Conservation (phyloP, 2,329 filamentous ascomycete genomes). For the Epichloe gansuensis region DNA sequence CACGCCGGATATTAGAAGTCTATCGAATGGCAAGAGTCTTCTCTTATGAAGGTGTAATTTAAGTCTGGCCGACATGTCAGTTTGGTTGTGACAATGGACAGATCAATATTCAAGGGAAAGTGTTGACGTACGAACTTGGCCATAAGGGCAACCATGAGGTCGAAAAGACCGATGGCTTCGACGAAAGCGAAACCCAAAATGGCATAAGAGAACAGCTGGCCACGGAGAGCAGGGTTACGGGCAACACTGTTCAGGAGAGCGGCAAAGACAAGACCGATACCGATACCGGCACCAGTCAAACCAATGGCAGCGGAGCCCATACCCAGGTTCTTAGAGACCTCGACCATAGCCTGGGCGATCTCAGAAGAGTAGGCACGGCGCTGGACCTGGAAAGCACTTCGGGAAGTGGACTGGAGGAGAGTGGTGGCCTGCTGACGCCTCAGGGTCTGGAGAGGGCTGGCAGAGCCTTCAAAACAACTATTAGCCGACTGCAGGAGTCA, state of each 20-base stretch:
- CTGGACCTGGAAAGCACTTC: constrained; percentile 50
- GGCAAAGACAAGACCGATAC: constrained; percentile 91
- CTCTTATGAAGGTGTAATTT: constrained; percentile 22
- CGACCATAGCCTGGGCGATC: constrained; percentile 78
- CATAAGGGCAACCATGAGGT: constrained; percentile 87
- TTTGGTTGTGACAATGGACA: not conserved
- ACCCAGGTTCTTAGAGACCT: constrained; percentile 83
- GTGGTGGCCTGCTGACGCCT: constrained; percentile 60
- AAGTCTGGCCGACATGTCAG: constrained; percentile 19
- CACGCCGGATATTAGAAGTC: constrained; percentile 20
- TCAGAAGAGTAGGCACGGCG: constrained; percentile 75
- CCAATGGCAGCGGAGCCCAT: constrained; percentile 84
- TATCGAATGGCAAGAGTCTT: constrained; percentile 24
- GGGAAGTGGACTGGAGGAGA: constrained; percentile 53
- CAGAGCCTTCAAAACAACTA: constrained; percentile 31
- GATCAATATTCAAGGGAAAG: not conserved
- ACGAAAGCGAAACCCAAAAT: constrained; percentile 94
- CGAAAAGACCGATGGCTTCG: constrained; percentile 82
- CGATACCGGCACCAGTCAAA: constrained; percentile 85
- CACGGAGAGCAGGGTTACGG: constrained; percentile 88
- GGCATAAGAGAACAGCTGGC: constrained; percentile 92
- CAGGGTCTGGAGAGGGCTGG: constrained; percentile 56
- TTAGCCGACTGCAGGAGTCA: constrained; percentile 21
- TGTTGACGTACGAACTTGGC: constrained; percentile 63
- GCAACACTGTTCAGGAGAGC: constrained; percentile 79